A percentile compares a stretch with the other conserved stretches of the same genome.
These are phyloP conservation scores for Phaeoacremonium minimum DNA, from an alignment of 2,329 filamentous ascomycete species.

Conservation along the genomic window DNA sequence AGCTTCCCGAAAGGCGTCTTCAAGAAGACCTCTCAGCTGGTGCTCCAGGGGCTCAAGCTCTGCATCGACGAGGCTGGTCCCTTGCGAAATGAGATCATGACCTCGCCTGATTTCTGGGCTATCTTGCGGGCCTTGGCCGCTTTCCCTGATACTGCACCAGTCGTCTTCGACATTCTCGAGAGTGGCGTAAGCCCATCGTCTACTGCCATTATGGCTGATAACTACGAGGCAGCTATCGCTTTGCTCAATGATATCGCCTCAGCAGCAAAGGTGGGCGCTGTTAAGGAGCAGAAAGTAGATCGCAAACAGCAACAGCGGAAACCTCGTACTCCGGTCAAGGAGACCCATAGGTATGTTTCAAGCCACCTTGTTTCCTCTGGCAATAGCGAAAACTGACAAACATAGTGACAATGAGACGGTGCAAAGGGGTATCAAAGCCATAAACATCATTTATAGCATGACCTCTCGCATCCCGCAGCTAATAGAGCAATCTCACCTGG, in stretches of 20 bases:
- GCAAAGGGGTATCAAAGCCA: slow-evolving; percentile 72
- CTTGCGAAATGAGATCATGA: slow-evolving; percentile 87
- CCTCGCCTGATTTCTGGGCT: slow-evolving; percentile 95
- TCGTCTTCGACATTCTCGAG: slow-evolving; percentile 85
- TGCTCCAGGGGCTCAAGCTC: slow-evolving; percentile 72
- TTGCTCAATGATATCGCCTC: slow-evolving; percentile 88
- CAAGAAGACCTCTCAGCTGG: slow-evolving; percentile 68
- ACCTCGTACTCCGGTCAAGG: slow-evolving; percentile 40
- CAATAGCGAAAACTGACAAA: slow-evolving; percentile 1
- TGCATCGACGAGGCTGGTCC: slow-evolving; percentile 76
- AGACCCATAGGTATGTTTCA: slow-evolving; percentile 50
- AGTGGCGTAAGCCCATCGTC: slow-evolving; percentile 69
- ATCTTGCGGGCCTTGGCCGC: slow-evolving; percentile 73
- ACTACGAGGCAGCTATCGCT: slow-evolving; percentile 83
- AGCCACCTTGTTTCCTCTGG: not conserved
- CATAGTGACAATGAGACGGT: slow-evolving; percentile 67
- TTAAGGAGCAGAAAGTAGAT: slow-evolving; percentile 66
- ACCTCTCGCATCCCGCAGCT: slow-evolving; percentile 77
- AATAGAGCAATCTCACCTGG: slow-evolving; percentile 90
- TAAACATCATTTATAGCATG: slow-evolving; percentile 77
- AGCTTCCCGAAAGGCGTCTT: slow-evolving; percentile 77
- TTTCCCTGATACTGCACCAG: slow-evolving; percentile 64
- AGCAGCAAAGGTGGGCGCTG: slow-evolving; percentile 68
- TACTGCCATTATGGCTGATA: slow-evolving; percentile 86
- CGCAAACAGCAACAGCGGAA: slow-evolving; percentile 27